These are phyloP conservation scores for Irpex sp. DNA, from an alignment of 1,284 basidiomycete genomes.

Conservation along the genomic window DNA sequence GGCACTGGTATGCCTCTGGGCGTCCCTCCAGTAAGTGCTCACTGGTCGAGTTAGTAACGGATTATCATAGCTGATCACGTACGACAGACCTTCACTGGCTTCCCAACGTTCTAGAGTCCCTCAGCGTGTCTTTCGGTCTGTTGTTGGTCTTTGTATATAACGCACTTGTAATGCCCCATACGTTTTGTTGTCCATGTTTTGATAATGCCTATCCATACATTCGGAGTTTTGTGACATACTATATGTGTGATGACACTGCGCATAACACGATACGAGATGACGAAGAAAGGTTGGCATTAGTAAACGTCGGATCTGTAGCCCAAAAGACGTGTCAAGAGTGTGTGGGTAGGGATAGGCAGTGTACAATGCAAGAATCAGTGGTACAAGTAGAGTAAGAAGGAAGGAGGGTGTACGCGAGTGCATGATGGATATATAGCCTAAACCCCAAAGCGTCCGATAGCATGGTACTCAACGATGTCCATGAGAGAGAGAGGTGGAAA, in stretches of 20 bases:
- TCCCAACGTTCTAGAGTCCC: neutral
- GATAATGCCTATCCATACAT: neutral
- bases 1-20: conserved; percentile 43
- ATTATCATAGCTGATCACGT: neutral
- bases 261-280: neutral
- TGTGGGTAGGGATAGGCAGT: neutral
- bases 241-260: neutral
- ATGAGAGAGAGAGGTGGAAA: neutral
- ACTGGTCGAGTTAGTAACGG: neutral
- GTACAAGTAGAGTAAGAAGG: neutral
- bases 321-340: neutral
- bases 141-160: neutral
- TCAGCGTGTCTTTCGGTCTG: neutral
- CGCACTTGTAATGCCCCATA: neutral
- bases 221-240: neutral
- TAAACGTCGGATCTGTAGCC: neutral
- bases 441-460: neutral
- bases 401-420: neutral
- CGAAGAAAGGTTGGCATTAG: neutral
- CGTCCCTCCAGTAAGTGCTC: conserved; percentile 12
- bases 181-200: neutral
- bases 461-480: neutral
- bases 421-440: neutral
- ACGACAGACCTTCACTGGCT: neutral
- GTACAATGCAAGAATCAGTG: neutral